Evolutionary conservation across 1,284 basidiomycete genomes (phyloP), one percentile per base, ranked within the genome.

Genomic region (Ustilago curta): DNA sequence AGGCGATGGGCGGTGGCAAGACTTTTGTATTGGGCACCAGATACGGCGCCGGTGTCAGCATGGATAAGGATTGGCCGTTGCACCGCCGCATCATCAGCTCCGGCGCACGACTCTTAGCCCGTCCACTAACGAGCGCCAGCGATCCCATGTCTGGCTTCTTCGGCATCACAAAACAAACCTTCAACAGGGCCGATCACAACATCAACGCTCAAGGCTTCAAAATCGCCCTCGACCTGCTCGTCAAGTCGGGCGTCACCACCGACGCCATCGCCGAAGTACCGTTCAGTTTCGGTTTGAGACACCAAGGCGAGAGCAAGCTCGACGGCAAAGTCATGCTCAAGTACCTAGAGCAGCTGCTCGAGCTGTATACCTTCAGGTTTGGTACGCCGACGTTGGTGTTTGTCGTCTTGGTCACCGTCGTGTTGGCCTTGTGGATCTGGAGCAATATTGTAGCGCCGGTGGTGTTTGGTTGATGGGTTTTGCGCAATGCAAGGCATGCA

Each of bases 101-200:
- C 59, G 87, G 87, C n/a, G 87, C 87, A 8, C 78, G 87, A n/a
- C 69, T 86, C 59, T 82, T 87, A 39, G 87, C 87, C 0, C 73
- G 85, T 3, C 87, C 87, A 0, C 78, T 88, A 39, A 87, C 87
- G 1, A 73, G 80, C 55, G 87, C 86, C 1, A 85, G 84, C 70
- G 87, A 88, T 69, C 87, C 87, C 16, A 88, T 88, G 87, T 84
- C 85, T 3, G 87, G 87, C 4, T 88, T 88, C 84, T 87, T 88
- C 64, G 87, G 86, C 27, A 84, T 88, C 56, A 79, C 83, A 25
- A 87, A 86, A 64, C 85, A 86, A 3, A 43, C 40, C 12, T 76
- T 76, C 21, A 29, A 29, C 0, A 35, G 43, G 4, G 74, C 74
- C 0, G 74, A 71, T 18, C 57, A 37, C 18, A 48, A 65, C 21